A percentile compares a stretch with the other conserved stretches of the same genome.
phyloP scores from a whole-genome alignment of 495 filamentous ascomycete species.

The Neurospora sublineolata region DNA sequence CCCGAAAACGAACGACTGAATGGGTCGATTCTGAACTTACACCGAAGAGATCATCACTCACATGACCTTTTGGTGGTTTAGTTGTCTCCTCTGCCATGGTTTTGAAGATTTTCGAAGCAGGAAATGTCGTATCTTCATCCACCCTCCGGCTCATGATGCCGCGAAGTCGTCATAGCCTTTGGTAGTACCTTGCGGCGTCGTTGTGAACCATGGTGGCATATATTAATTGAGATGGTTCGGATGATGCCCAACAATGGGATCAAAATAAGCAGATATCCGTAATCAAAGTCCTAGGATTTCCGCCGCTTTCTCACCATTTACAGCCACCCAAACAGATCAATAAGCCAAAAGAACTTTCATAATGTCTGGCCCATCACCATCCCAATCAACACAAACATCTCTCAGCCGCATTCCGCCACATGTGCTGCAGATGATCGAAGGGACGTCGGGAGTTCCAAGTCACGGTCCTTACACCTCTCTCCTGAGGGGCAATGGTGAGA shows the following conservation, averaged over 20 bases:
- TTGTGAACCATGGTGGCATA: neutral
- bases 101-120: neutral
- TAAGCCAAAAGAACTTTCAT: neutral
- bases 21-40: neutral
- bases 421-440: neutral
- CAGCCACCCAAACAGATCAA: neutral
- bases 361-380: neutral
- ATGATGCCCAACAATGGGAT: fast-evolving
- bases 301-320: neutral
- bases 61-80: neutral
- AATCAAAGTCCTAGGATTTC: neutral
- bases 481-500: neutral
- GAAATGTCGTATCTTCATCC: neutral
- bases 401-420: neutral
- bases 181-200: neutral
- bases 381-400: neutral
- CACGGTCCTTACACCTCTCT: neutral
- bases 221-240: neutral
- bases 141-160: neutral
- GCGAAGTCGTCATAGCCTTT: neutral
- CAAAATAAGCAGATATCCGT: neutral
- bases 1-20: neutral
- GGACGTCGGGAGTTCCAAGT: neutral
- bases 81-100: neutral
- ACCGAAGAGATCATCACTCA: neutral